Evolutionary conservation across 129 eudicot genomes (phyloP).

Genomic region (Chrysanthemum lavandulifolium): DNA sequence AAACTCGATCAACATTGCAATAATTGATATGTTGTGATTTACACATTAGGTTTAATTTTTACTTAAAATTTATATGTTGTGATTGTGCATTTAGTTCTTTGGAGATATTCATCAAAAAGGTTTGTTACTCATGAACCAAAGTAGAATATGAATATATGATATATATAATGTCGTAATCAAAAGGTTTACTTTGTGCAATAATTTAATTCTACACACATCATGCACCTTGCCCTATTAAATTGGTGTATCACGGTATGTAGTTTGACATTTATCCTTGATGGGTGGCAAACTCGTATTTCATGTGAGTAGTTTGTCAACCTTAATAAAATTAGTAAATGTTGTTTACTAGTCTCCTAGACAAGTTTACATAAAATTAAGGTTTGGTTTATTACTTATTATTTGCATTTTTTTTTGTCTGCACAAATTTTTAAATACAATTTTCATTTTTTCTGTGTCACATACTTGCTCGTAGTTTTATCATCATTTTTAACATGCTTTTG

Average conservation of each 20-base stretch:
- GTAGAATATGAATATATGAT: neutral
- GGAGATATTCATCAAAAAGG: neutral
- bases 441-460: neutral
- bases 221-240: slow-evolving; percentile 6
- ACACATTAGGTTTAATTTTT: neutral
- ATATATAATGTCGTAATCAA: slow-evolving; percentile 24
- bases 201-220: neutral
- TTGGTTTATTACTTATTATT: neutral
- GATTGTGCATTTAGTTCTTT: neutral
- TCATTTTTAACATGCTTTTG: neutral
- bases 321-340: neutral
- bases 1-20: neutral
- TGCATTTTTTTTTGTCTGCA: too few species aligned
- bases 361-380: neutral
- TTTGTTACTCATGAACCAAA: neutral
- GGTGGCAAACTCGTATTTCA: neutral
- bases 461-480: neutral
- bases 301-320: neutral
- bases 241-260: neutral
- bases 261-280: slow-evolving; percentile 26
- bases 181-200: slow-evolving; percentile 25
- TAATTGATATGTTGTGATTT: neutral
- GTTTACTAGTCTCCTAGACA: neutral
- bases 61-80: too few species aligned
- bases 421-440: neutral